phyloP scores from a whole-genome alignment of 768 basidiomycete species.

The Naganishia antarctica region DNA sequence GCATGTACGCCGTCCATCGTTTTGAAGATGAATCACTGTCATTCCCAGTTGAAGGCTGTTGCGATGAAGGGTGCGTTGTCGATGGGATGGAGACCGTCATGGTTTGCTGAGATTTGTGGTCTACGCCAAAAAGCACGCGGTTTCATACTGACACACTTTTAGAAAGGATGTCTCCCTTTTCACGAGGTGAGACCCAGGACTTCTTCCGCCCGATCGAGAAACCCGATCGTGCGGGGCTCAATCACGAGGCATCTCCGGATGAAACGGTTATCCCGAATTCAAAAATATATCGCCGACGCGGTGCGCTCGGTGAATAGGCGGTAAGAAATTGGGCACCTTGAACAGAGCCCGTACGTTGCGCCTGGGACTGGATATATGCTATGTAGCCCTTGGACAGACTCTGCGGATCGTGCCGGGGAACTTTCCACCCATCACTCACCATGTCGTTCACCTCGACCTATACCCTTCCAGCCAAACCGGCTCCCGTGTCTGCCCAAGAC shows the following conservation, averaged over 20 bases:
- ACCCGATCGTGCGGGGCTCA: slow-evolving; percentile 23
- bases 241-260: background rate
- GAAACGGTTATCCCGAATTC: background rate
- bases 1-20: slow-evolving; percentile 34
- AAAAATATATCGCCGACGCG: too few relatives aligned
- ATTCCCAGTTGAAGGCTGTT: background rate
- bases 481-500: background rate
- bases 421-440: background rate
- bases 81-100: background rate
- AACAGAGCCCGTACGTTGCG: too few relatives aligned
- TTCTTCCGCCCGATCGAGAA: background rate
- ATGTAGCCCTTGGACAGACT: background rate
- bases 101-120: background rate
- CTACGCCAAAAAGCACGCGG: too few relatives aligned
- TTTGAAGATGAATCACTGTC: background rate
- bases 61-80: too few relatives aligned
- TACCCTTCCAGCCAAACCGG: slow-evolving; percentile 1
- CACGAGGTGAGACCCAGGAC: too few relatives aligned
- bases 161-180: background rate
- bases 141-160: background rate
- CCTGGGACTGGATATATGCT: too few relatives aligned
- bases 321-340: too few relatives aligned
- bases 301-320: too few relatives aligned
- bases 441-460: slow-evolving; percentile 5
- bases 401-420: background rate